These are phyloP conservation scores for Glutinoglossum americanum DNA, from an alignment of 495 filamentous ascomycete genomes.

Conservation along the genomic window DNA sequence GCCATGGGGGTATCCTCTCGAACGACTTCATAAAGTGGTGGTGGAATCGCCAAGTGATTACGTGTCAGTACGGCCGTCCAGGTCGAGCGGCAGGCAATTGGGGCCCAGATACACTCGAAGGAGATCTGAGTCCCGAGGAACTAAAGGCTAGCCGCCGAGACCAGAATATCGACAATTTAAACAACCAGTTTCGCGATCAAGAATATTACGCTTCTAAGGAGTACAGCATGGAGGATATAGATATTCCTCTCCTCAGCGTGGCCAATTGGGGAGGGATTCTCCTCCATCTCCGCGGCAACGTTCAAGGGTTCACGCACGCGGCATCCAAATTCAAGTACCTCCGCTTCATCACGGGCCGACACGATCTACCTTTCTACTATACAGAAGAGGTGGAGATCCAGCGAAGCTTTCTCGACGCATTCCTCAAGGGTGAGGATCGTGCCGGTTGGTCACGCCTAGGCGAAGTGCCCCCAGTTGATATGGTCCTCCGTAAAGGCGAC, in stretches of 20 bases:
- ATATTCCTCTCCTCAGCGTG: conserved; percentile 37
- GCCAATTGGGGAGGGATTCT: conserved; percentile 47
- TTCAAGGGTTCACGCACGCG: conserved; percentile 36
- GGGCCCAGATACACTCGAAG: conserved; percentile 36
- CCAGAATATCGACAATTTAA: conserved; percentile 35
- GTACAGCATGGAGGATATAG: conserved; percentile 36
- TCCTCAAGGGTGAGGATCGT: conserved; percentile 39
- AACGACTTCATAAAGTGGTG: conserved; percentile 40
- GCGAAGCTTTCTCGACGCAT: conserved; percentile 41
- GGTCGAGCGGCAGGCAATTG: conserved; percentile 20
- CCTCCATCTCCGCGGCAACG: conserved; percentile 40
- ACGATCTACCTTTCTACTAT: conserved; percentile 54
- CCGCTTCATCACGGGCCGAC: conserved; percentile 43
- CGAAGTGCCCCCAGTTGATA: conserved; percentile 30
- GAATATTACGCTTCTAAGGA: conserved; percentile 38
- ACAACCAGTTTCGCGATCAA: conserved; percentile 33
- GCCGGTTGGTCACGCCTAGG: conserved; percentile 32
- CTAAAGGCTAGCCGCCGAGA: conserved; percentile 29
- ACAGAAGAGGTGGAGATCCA: conserved; percentile 40
- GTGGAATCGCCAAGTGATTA: conserved; percentile 41
- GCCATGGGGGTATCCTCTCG: conserved; percentile 44
- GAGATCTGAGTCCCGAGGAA: conserved; percentile 30
- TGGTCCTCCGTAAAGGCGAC: conserved; percentile 38
- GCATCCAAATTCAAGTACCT: conserved; percentile 41
- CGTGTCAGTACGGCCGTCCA: conserved; percentile 38